Evolutionary conservation across 257 asterid genomes (phyloP), one percentile per base, ranked within the genome.

Genomic region (Penstemon newberryi): DNA sequence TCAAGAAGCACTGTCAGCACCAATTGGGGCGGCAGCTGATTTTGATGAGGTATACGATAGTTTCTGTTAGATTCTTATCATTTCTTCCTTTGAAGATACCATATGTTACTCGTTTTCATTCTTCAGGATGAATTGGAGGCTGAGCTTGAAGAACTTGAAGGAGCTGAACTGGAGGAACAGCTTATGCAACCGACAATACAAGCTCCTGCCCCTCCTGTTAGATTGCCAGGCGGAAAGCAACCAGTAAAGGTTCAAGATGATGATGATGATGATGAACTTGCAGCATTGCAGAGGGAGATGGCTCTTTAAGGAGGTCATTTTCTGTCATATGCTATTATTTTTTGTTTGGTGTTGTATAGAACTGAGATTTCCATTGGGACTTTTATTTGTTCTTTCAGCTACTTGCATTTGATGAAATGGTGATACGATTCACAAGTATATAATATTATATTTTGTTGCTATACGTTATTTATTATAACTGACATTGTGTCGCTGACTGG

Each of bases 221-320:
- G 67, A 10, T 78, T 64, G 19, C 86, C 87, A 57, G 76, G 80
- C 0, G 82, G 81, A 67, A 89, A 75, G 73, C 83, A 56, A 71
- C 86, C 60, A 44, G 72, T 84, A 11, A 85, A 83, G 65, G 97
- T 25, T 25, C 33, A 25, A 25, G 33, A 25, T 25, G 33, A 25
- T 25, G 33, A 25, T 25, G 18, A 91, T 71, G 92, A 84, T 44
- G 92, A 86, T 3, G 97, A 90, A 80, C 89, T 91, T 60, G 97
- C 91, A 60, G 92, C 89, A 53, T 76, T 91, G 83, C 97, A 86
- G 80, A 92, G 87, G 53, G 96, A 88, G 76, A 86, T 91, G 96
- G 95, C 95, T 10, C 92, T 91, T 66, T 91, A 76, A 83, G 66
- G 44, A 4, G 5, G 43, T 46, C 33, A 25, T 25, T 25, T 25